Evolutionary conservation across 2,329 filamentous ascomycete species (phyloP).

Genomic region (Fonsecaea pugnacius): DNA sequence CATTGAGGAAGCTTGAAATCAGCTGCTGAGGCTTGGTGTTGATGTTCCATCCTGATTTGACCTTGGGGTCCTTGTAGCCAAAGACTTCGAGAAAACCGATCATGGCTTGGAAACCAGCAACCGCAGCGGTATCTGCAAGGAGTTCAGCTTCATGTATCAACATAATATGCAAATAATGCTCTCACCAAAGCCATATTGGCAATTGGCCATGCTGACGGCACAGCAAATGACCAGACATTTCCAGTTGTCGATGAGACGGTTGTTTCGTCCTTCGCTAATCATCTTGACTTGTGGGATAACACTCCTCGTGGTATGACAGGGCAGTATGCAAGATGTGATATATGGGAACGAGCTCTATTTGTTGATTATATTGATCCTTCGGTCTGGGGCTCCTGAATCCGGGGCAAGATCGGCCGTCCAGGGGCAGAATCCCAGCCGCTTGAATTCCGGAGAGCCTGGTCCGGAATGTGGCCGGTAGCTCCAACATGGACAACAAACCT

Average conservation of each 20-base stretch:
- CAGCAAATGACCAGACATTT: constrained; percentile 56
- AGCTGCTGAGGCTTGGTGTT: constrained; percentile 57
- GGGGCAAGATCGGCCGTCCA: constrained; percentile 15
- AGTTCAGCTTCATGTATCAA: neutral
- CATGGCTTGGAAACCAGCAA: constrained; percentile 52
- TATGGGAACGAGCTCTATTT: neutral
- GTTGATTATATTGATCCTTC: neutral
- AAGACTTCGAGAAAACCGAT: constrained; percentile 58
- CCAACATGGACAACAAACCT: neutral
- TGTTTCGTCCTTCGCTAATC: constrained; percentile 24
- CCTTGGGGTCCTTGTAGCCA: constrained; percentile 50
- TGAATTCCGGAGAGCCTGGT: constrained; percentile 3
- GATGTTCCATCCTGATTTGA: constrained; percentile 37
- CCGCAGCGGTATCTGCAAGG: constrained; percentile 17
- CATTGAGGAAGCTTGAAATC: constrained; percentile 56
- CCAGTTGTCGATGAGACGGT: constrained; percentile 38
- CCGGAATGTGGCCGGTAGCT: constrained; percentile 19
- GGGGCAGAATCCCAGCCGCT: neutral
- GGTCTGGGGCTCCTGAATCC: constrained; percentile 5
- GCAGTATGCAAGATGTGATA: neutral
- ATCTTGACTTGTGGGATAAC: constrained; percentile 10
- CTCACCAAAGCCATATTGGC: constrained; percentile 59
- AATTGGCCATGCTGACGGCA: constrained; percentile 54
- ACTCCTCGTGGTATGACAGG: neutral
- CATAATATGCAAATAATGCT: constrained; percentile 46